Percentiles rank a stretch among this genome's conserved stretches.
Conservation (phyloP, 495 filamentous ascomycete genomes). For the Cladorrhinum samala region DNA sequence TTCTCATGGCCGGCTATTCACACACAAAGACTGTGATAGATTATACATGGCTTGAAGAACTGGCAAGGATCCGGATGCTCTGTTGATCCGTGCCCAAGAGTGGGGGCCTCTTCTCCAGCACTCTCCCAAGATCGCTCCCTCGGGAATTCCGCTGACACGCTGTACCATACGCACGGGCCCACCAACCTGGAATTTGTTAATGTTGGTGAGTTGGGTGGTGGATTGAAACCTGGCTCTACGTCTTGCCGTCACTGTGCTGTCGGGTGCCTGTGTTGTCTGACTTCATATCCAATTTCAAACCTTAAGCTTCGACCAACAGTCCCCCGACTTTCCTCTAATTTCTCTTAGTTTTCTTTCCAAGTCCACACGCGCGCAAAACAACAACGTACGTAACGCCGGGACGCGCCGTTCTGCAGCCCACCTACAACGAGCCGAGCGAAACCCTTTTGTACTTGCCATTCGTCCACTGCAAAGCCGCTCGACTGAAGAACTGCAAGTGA, state of each 20-base stretch:
- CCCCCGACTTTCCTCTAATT: too few relatives aligned
- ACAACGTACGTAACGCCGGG: too few relatives aligned
- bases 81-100: background rate
- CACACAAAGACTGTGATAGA: background rate
- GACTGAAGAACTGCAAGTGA: background rate
- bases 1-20: background rate
- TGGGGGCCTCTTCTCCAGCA: too few relatives aligned
- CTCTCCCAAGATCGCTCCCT: background rate
- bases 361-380: too few relatives aligned
- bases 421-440: background rate
- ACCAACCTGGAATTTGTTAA: slow-evolving; percentile 10
- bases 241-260: slow-evolving; percentile 22
- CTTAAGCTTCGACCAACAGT: slow-evolving; percentile 9
- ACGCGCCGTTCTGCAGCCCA: background rate
- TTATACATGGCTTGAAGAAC: background rate
- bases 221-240: slow-evolving; percentile 17
- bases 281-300: slow-evolving; percentile 21
- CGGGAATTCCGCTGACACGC: background rate
- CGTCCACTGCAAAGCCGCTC: background rate
- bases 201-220: background rate
- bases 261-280: slow-evolving; percentile 4
- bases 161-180: slow-evolving; percentile 21
- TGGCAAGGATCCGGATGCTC: background rate
- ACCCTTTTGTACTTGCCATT: background rate
- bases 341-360: too few relatives aligned